Evolutionary conservation across 306 rosid genomes (phyloP).

Genomic region (Cajanus cajan): DNA sequence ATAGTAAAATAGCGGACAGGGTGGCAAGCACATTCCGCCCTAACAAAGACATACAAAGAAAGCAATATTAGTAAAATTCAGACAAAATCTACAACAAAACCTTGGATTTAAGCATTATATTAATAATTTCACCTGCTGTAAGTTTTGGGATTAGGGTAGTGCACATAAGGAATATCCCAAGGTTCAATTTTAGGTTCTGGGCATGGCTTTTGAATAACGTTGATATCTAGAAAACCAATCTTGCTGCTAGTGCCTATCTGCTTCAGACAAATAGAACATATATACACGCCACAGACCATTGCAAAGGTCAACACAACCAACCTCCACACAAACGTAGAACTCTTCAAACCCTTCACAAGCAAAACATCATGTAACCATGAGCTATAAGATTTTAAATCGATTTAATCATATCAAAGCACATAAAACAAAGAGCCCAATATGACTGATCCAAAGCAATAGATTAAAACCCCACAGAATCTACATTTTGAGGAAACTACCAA

Average conservation of each 20-base stretch:
- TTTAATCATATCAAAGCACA: neutral
- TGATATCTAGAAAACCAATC: conserved; percentile 52
- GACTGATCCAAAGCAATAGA: conserved; percentile 27
- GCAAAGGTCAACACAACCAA: conserved; percentile 68
- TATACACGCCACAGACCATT: conserved; percentile 90
- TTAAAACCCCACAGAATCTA: conserved; percentile 34
- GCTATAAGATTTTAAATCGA: conserved; percentile 21
- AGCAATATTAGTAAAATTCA: conserved; percentile 30
- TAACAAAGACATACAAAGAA: conserved; percentile 32
- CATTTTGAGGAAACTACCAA: conserved; percentile 8
- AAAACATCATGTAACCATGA: conserved; percentile 59
- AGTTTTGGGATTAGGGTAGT: conserved; percentile 79
- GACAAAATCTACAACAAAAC: conserved; percentile 19
- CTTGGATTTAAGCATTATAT: conserved; percentile 4
- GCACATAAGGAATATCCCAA: conserved; percentile 70
- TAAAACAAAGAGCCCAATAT: neutral
- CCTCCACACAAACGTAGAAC: conserved; percentile 77
- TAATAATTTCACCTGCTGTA: conserved; percentile 68
- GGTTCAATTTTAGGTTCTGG: conserved; percentile 69
- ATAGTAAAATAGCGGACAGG: conserved; percentile 87
- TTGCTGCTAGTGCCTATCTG: conserved; percentile 62
- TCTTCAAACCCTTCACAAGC: conserved; percentile 63
- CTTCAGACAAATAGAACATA: conserved; percentile 84
- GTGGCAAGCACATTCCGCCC: conserved; percentile 89
- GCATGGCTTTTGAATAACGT: conserved; percentile 61